Conservation (phyloP, 202 grass and related monocot genomes). For the Schoenoplectus tabernaemontani region DNA sequence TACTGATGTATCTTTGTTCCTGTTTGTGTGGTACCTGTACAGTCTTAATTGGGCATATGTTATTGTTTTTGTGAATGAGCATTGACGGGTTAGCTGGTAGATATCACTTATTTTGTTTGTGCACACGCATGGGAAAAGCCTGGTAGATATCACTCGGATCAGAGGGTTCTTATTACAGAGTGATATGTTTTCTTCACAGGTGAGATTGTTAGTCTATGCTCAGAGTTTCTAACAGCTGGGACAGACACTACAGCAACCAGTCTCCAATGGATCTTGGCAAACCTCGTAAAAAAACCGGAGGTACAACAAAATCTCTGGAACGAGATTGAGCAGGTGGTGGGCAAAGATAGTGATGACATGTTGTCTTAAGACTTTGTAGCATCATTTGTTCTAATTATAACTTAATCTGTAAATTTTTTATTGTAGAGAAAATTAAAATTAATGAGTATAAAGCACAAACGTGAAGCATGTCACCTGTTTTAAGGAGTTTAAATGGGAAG, state of each 20-base stretch:
- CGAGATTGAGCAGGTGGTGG: constrained; percentile 26
- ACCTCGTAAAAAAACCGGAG: constrained; percentile 48
- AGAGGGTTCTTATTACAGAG: not conserved
- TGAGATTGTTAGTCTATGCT: constrained; percentile 58
- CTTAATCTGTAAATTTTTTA: not conserved
- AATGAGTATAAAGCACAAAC: not conserved
- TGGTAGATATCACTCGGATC: no score
- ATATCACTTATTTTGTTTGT: no score
- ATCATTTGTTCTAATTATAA: not conserved
- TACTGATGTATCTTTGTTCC: no score
- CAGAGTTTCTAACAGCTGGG: constrained; percentile 60
- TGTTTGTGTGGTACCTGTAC: no score
- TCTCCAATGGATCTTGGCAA: constrained; percentile 77
- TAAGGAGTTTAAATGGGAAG: constrained; percentile 52
- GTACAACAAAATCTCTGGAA: constrained; percentile 44
- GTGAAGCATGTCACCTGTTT: not conserved
- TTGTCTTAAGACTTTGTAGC: not conserved
- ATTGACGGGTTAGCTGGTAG: no score
- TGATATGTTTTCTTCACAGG: constrained; percentile 8
- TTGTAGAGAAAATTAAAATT: not conserved
- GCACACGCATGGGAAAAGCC: no score
- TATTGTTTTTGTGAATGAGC: no score
- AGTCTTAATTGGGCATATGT: no score
- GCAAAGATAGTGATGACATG: not conserved
- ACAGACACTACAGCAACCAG: constrained; percentile 58